Percentiles rank a stretch among this genome's conserved stretches.
phyloP scores from a whole-genome alignment of 2,329 filamentous ascomycete genomes.

The Huntiella omanensis region DNA sequence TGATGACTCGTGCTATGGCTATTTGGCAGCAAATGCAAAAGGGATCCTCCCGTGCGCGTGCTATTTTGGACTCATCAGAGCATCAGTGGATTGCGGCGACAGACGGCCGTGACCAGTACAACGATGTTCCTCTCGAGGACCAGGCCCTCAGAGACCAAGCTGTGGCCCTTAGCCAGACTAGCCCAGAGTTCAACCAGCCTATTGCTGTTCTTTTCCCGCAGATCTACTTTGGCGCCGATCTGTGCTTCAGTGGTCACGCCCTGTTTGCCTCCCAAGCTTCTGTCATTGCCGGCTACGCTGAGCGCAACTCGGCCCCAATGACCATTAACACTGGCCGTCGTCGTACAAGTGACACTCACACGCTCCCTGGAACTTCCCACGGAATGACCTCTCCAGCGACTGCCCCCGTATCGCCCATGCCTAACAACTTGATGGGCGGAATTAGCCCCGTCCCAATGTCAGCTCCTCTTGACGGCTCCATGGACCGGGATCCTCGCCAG shows the following conservation, averaged over 20 bases:
- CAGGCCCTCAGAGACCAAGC: slow-evolving; percentile 3
- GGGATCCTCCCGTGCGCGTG: slow-evolving; percentile 9
- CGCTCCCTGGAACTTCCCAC: neutral
- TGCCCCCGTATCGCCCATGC: neutral
- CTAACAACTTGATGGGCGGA: slow-evolving; percentile 2
- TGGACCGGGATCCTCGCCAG: neutral
- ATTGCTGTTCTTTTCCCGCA: slow-evolving; percentile 10
- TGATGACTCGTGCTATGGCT: slow-evolving; percentile 10
- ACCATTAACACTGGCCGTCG: slow-evolving; percentile 5
- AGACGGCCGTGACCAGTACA: slow-evolving; percentile 9
- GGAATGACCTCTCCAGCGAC: neutral
- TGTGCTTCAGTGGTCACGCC: slow-evolving; percentile 11
- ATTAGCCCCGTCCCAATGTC: neutral
- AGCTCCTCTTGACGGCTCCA: neutral
- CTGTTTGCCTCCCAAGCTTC: slow-evolving; percentile 8
- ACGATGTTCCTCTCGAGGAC: slow-evolving; percentile 7
- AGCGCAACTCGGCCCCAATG: slow-evolving; percentile 5
- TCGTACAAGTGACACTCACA: slow-evolving; percentile 3
- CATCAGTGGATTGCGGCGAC: slow-evolving; percentile 9
- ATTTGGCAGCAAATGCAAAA: slow-evolving; percentile 12
- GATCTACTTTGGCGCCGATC: slow-evolving; percentile 9
- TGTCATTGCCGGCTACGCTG: slow-evolving; percentile 8
- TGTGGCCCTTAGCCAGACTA: slow-evolving; percentile 1
- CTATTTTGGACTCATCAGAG: slow-evolving; percentile 4
- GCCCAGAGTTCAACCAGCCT: slow-evolving; percentile 6